Evolutionary conservation across 805 yeast genomes (phyloP), one percentile per base, ranked within the genome.

Genomic region (Blastobotrys chiropterorum): DNA sequence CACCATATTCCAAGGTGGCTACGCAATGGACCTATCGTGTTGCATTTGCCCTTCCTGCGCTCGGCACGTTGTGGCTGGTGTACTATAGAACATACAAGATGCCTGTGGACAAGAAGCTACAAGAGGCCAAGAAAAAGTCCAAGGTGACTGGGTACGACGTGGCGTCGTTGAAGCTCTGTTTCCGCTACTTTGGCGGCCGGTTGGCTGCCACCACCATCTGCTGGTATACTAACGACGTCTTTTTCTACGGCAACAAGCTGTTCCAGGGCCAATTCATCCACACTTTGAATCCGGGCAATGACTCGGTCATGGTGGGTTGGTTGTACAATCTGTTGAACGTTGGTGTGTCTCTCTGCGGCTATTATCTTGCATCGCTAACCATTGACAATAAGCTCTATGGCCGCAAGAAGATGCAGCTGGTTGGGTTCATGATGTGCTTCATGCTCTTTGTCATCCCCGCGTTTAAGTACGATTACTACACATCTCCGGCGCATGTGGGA

Each of bases 221-320:
- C 59, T 81, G 85, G 85, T 81, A 79, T 68, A 68, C 77, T 58
- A 78, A 78, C 62, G 85, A 81, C 67, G 78, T 81, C 55, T 80
- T 78, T 56, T 75, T 80, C 52, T 81, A 80, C 62, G 84, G 85
- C 40, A 74, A 58, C 67, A 69, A 66, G 76, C 78, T 69, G 77
- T 79, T 67, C 43, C 58, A 55, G 51, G 22, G 51, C 17, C 42
- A 53, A 48, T 61, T 79, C 82, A 70, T 59, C 65, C 16, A 65
- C 22, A 42, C 51, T 44, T 30, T 55, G 8, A 45, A 42, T 15
- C 56, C 58, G 8, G 42, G 47, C 26, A 76, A 77, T 34, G 65
- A 64, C 53, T 38, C 67, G 54, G 58, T 66, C 59, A 67, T 67
- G 61, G 59, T 62, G 69, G 80, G 80, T 50, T 80, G 80, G 65